A percentile compares a stretch with the other conserved stretches of the same genome.
phyloP scores from a whole-genome alignment of 345 rosid species.

The Linum usitatissimum region DNA sequence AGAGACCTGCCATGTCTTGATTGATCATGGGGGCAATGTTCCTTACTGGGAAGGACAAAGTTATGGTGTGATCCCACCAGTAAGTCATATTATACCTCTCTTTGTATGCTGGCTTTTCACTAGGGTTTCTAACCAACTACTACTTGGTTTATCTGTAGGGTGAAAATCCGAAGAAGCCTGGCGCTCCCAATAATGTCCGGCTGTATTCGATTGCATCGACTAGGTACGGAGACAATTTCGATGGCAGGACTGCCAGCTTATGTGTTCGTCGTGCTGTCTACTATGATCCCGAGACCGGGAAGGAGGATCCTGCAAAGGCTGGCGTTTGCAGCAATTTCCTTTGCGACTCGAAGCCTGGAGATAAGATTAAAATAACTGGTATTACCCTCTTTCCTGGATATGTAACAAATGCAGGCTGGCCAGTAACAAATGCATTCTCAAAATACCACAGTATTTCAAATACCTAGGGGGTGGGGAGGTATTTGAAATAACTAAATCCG shows the following conservation, averaged over 20 bases:
- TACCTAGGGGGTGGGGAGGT: no score
- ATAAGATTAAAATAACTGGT: conserved; percentile 82
- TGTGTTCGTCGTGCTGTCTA: conserved; percentile 97
- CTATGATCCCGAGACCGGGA: conserved; percentile 83
- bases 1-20: conserved; percentile 93
- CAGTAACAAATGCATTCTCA: no score
- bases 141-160: conserved; percentile 38
- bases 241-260: conserved; percentile 80
- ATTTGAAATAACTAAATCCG: no score
- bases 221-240: conserved; percentile 83
- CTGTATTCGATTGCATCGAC: conserved; percentile 94
- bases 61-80: conserved; percentile 96
- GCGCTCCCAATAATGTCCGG: conserved; percentile 76
- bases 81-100: conserved; percentile 31
- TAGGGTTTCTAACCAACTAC: not conserved
- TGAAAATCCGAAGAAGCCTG: conserved; percentile 94
- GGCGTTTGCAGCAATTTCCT: conserved; percentile 93
- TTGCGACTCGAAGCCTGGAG: conserved; percentile 88
- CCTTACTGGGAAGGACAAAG: conserved; percentile 99
- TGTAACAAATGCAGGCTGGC: not conserved
- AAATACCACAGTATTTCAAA: no score
- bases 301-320: conserved; percentile 82
- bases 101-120: not conserved
- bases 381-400: conserved; percentile 7
- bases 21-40: conserved; percentile 84